Evolutionary conservation across 257 asterid genomes (phyloP).

Genomic region (Scutellaria minor): DNA sequence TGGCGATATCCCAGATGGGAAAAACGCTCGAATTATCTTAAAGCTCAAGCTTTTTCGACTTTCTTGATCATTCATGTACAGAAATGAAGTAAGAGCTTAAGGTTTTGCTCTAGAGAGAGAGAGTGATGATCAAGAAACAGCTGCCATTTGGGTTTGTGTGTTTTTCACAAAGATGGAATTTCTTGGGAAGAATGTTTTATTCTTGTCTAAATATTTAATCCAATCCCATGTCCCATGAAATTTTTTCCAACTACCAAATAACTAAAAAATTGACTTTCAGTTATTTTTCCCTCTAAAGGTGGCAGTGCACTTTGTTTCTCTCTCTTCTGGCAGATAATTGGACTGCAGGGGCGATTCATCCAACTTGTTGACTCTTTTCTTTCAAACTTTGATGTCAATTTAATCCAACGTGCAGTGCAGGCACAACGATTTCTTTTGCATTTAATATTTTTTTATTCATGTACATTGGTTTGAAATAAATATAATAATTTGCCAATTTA

Average conservation of each 20-base stretch:
- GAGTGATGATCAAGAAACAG: slow-evolving; percentile 49
- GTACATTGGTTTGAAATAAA: not conserved
- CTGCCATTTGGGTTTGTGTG: slow-evolving; percentile 38
- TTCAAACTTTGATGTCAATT: not conserved
- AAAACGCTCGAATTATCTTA: slow-evolving; percentile 21
- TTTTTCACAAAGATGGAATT: slow-evolving; percentile 41
- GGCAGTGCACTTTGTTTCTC: not conserved
- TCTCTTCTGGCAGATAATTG: slow-evolving; percentile 15
- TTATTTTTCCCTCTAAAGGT: slow-evolving; percentile 22
- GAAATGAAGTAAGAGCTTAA: slow-evolving; percentile 21
- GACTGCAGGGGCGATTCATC: slow-evolving; percentile 30
- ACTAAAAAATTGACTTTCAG: slow-evolving; percentile 31
- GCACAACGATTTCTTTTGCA: slow-evolving; percentile 29
- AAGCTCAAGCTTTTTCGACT: slow-evolving; percentile 21
- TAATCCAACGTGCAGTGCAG: slow-evolving; percentile 39
- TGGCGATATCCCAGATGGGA: slow-evolving; percentile 27
- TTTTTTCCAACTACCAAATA: slow-evolving; percentile 26
- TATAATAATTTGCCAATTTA: not conserved
- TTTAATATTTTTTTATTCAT: not conserved
- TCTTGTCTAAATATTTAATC: not conserved
- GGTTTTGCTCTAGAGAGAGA: slow-evolving; percentile 24
- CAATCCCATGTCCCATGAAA: too few species aligned
- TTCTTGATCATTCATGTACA: slow-evolving; percentile 29
- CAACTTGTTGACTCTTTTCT: slow-evolving; percentile 28
- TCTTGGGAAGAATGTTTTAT: slow-evolving; percentile 42